Evolutionary conservation across 1,284 basidiomycete genomes (phyloP).

Genomic region (Meira nashicola): DNA sequence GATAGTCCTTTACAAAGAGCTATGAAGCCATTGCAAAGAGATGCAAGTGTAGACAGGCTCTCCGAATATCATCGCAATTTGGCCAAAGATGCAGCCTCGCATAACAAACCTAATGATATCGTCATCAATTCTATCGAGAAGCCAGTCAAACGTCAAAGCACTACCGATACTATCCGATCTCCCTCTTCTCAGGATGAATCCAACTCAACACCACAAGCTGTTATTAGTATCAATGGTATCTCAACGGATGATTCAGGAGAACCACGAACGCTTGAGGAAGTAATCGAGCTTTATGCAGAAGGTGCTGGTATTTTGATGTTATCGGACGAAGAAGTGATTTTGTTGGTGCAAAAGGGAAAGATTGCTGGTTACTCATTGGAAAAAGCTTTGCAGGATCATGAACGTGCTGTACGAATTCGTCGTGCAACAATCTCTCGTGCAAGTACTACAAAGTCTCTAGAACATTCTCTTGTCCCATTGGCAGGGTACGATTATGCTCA

Average conservation of each 20-base stretch:
- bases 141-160: constrained; percentile 20
- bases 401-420: constrained; percentile 80
- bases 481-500: constrained; percentile 85
- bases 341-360: constrained; percentile 85
- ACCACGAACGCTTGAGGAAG: constrained; percentile 64
- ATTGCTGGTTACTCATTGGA: constrained; percentile 89
- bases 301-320: constrained; percentile 63
- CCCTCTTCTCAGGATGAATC: constrained; percentile 16
- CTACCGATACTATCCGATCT: constrained; percentile 20
- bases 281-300: constrained; percentile 78
- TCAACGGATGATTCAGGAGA: constrained; percentile 26
- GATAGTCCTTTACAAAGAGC: constrained; percentile 8
- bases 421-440: constrained; percentile 87
- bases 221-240: constrained; percentile 23
- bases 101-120: not conserved
- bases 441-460: constrained; percentile 77
- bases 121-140: not conserved
- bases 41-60: not conserved
- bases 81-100: not conserved
- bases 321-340: constrained; percentile 86
- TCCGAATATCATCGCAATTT: constrained; percentile 20
- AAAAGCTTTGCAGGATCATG: constrained; percentile 80
- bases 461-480: constrained; percentile 77
- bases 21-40: not conserved
- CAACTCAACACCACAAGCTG: constrained; percentile 21